A percentile compares a stretch with the other conserved stretches of the same genome.
These are phyloP conservation scores for Logfia minima DNA, from an alignment of 129 eudicot genomes.

Conservation along the genomic window DNA sequence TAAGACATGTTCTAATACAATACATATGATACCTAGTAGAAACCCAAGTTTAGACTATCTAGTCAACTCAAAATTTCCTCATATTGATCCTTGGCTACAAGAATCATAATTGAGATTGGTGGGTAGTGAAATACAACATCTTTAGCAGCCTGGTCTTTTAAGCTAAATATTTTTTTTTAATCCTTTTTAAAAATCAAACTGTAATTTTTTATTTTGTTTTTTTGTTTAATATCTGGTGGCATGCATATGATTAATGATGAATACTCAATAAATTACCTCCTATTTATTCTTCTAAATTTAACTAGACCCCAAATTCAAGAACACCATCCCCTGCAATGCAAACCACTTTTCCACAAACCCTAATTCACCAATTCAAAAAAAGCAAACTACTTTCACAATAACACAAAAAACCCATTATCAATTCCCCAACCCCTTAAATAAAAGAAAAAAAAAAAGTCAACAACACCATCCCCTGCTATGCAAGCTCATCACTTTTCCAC, in stretches of 20 bases:
- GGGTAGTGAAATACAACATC: background rate
- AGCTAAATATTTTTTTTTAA: background rate
- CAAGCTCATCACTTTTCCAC: background rate
- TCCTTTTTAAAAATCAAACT: too few species aligned
- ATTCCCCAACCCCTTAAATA: background rate
- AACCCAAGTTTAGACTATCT: background rate
- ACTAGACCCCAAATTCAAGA: background rate
- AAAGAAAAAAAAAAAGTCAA: too few species aligned
- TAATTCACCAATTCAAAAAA: background rate
- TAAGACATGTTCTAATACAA: background rate
- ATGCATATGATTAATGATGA: background rate
- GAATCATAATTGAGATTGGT: background rate
- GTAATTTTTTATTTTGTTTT: too few species aligned
- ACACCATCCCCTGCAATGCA: too few species aligned
- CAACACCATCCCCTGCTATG: background rate
- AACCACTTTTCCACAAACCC: background rate
- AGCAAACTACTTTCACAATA: background rate
- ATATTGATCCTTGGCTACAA: slow-evolving; percentile 8
- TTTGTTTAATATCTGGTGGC: background rate
- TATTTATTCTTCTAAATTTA: too few species aligned
- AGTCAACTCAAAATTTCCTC: background rate
- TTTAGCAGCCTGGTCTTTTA: slow-evolving; percentile 11
- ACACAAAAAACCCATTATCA: background rate
- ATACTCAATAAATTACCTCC: too few species aligned
- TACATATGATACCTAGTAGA: background rate